These are phyloP conservation scores for Lipomyces chichibuensis DNA, from an alignment of 805 yeast genomes.

Conservation along the genomic window DNA sequence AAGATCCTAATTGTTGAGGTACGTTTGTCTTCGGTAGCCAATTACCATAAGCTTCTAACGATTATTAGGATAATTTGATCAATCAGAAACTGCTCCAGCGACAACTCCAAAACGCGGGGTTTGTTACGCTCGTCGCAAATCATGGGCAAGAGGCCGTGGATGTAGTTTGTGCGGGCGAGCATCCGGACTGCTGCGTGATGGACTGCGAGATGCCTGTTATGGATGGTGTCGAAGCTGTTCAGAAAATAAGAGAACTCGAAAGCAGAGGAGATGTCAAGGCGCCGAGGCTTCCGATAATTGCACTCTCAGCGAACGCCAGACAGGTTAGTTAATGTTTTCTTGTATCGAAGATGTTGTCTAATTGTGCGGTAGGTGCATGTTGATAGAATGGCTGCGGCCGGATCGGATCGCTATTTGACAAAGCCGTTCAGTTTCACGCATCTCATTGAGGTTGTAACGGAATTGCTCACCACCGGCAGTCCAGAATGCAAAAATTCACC, in stretches of 20 bases:
- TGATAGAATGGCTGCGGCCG: slow-evolving; percentile 34
- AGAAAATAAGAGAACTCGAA: slow-evolving; percentile 33
- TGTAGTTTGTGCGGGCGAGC: slow-evolving; percentile 18
- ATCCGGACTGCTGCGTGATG: slow-evolving; percentile 34
- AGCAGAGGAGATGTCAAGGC: not conserved
- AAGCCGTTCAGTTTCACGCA: slow-evolving; percentile 31
- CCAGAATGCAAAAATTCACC: not conserved
- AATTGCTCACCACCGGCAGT: slow-evolving; percentile 4
- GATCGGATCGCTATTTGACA: slow-evolving; percentile 33
- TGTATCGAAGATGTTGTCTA: not conserved
- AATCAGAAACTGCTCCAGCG: slow-evolving; percentile 92
- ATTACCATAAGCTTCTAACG: not conserved
- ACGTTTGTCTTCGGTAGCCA: not conserved
- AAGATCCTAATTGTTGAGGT: slow-evolving; percentile 76
- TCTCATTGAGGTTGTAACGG: slow-evolving; percentile 28
- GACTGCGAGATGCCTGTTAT: slow-evolving; percentile 38
- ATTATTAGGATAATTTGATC: slow-evolving; percentile 79
- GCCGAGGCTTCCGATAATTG: slow-evolving; percentile 33
- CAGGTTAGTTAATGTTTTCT: slow-evolving; percentile 7
- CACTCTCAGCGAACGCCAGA: slow-evolving; percentile 35
- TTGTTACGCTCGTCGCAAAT: slow-evolving; percentile 73
- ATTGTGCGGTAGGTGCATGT: slow-evolving; percentile 18
- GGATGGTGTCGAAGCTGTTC: slow-evolving; percentile 40
- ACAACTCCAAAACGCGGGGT: slow-evolving; percentile 85
- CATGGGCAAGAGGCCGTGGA: slow-evolving; percentile 91